These are phyloP conservation scores for Trebouxiophyceae sp. DNA, from an alignment of 163 green algal species.

Conservation along the genomic window DNA sequence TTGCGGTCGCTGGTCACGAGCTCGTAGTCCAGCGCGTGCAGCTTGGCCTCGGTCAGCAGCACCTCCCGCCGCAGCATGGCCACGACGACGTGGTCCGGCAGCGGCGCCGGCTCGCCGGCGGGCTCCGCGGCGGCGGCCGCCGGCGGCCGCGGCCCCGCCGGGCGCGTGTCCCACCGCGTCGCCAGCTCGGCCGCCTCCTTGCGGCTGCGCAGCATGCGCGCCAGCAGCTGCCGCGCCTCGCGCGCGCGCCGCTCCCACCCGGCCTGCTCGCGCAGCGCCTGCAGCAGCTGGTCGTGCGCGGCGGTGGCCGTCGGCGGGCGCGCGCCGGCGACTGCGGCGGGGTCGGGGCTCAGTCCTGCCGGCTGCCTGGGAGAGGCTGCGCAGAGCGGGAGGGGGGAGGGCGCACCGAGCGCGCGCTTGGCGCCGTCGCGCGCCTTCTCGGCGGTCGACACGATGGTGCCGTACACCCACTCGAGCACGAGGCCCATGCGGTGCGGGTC, in stretches of 20 bases:
- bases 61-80: constrained; percentile 61
- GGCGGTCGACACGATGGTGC: constrained; percentile 77
- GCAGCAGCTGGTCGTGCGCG: constrained; percentile 32
- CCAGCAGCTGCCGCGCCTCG: constrained; percentile 52
- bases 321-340: no score
- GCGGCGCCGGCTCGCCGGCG: constrained; percentile 8
- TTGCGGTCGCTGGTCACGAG: constrained; percentile 41
- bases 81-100: constrained; percentile 58
- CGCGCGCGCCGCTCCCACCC: constrained; percentile 43
- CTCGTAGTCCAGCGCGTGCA: constrained; percentile 63
- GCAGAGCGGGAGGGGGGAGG: no score
- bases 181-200: constrained; percentile 45
- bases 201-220: constrained; percentile 60
- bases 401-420: constrained; percentile 45
- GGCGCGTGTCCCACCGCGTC: constrained; percentile 32
- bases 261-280: constrained; percentile 53
- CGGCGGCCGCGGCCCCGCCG: neutral
- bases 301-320: constrained; percentile 13
- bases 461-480: constrained; percentile 84
- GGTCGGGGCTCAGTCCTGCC: no score
- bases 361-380: no score
- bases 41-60: constrained; percentile 75
- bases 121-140: constrained; percentile 8
- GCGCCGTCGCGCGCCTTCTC: constrained; percentile 77
- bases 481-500: constrained; percentile 48